These are phyloP conservation scores for Xylaria arbuscula DNA, from an alignment of 2,329 filamentous ascomycete species.

Conservation along the genomic window DNA sequence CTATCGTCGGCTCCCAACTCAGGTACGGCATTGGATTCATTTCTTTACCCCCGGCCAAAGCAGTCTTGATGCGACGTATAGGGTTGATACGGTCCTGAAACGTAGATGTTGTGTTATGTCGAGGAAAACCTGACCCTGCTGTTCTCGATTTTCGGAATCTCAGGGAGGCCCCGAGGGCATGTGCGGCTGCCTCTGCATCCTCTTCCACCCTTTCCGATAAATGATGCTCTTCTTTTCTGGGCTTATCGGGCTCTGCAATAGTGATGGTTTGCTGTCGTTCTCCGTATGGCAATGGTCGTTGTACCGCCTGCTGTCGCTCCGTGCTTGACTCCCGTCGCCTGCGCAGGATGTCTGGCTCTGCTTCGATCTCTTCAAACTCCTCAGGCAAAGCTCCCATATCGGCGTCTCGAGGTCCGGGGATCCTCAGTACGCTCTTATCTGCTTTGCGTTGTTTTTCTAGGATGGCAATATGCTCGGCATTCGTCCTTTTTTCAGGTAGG, in stretches of 20 bases:
- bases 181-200: slow-evolving; percentile 56
- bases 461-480: slow-evolving; percentile 88
- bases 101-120: slow-evolving; percentile 49
- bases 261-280: slow-evolving; percentile 69
- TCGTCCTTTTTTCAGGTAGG: slow-evolving; percentile 64
- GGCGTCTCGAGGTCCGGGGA: slow-evolving; percentile 90
- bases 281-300: slow-evolving; percentile 40
- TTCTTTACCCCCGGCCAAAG: slow-evolving; percentile 64
- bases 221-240: slow-evolving; percentile 47
- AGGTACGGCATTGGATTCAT: slow-evolving; percentile 81
- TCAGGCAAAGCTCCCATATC: slow-evolving; percentile 82
- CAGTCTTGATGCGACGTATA: slow-evolving; percentile 68
- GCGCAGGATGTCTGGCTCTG: slow-evolving; percentile 48
- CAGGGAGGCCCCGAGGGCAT: slow-evolving; percentile 55
- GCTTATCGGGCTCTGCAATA: slow-evolving; percentile 71
- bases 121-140: slow-evolving; percentile 53
- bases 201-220: slow-evolving; percentile 54
- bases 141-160: slow-evolving; percentile 58
- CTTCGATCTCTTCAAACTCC: slow-evolving; percentile 55
- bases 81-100: slow-evolving; percentile 40
- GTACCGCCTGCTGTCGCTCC: slow-evolving; percentile 35
- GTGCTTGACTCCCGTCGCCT: slow-evolving; percentile 47
- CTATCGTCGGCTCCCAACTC: slow-evolving; percentile 92
- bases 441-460: slow-evolving; percentile 83
- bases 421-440: slow-evolving; percentile 80